These are phyloP conservation scores for Goffeauzyma gilvescens DNA, from an alignment of 768 basidiomycete species.

Conservation along the genomic window DNA sequence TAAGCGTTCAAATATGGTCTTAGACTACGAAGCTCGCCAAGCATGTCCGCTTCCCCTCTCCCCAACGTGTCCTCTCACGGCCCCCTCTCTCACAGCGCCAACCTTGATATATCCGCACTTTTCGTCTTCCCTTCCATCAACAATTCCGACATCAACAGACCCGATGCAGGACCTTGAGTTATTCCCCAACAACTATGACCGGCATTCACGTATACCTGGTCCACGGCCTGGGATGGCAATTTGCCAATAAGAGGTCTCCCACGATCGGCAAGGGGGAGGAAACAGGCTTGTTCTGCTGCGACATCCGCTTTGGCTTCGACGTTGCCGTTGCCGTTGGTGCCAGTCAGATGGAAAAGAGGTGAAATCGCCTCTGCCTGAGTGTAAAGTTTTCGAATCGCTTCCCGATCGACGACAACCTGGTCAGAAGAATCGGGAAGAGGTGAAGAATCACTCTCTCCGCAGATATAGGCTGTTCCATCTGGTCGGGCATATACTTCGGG, in stretches of 20 bases:
- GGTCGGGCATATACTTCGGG: slow-evolving; percentile 35
- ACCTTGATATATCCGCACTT: slow-evolving; percentile 40
- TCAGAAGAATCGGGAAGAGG: background rate
- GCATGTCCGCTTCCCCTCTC: too few relatives aligned
- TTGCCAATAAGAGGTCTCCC: slow-evolving; percentile 59
- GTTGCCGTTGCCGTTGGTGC: slow-evolving; percentile 15
- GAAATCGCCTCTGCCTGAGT: slow-evolving; percentile 28
- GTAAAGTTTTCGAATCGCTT: slow-evolving; percentile 37
- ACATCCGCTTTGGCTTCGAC: too few relatives aligned
- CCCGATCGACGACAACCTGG: slow-evolving; percentile 5
- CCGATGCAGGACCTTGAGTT: slow-evolving; percentile 56
- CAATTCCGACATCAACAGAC: slow-evolving; percentile 49
- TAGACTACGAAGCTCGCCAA: too few relatives aligned
- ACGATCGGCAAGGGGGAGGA: slow-evolving; percentile 42
- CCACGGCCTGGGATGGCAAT: slow-evolving; percentile 41
- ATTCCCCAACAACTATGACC: slow-evolving; percentile 35
- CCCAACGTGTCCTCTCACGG: too few relatives aligned
- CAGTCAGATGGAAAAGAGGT: too few relatives aligned
- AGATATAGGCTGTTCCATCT: slow-evolving; percentile 30
- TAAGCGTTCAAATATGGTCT: too few relatives aligned
- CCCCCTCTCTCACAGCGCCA: slow-evolving; percentile 26
- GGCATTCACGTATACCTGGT: slow-evolving; percentile 50
- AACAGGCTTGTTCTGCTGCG: slow-evolving; percentile 57
- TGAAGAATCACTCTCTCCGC: slow-evolving; percentile 1
- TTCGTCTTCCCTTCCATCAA: slow-evolving; percentile 47